Evolutionary conservation across 768 basidiomycete genomes (phyloP).

Genomic region (Daedaleopsis sinensis): DNA sequence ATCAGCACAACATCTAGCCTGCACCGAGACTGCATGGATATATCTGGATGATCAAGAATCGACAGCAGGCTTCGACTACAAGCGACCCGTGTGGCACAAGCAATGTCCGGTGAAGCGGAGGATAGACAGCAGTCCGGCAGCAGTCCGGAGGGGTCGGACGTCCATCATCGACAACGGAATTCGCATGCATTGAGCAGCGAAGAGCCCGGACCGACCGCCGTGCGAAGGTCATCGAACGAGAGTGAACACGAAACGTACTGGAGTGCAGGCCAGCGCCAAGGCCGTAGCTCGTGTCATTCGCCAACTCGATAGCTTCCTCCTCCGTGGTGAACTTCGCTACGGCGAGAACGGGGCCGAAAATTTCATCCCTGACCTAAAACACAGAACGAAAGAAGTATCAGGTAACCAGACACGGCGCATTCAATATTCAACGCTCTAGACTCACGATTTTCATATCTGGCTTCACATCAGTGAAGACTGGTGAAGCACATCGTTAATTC

Average conservation of each 20-base stretch:
- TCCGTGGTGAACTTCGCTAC: slow-evolving; percentile 86
- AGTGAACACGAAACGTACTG: slow-evolving; percentile 47
- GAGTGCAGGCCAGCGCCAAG: slow-evolving; percentile 92
- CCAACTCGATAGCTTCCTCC: slow-evolving; percentile 80
- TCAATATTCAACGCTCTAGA: not conserved
- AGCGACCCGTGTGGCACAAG: not conserved
- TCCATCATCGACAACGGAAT: too few species aligned
- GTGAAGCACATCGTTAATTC: slow-evolving; percentile 1
- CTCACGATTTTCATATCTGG: slow-evolving; percentile 86
- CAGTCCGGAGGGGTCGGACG: too few species aligned
- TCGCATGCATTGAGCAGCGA: not conserved
- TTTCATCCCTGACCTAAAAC: slow-evolving; percentile 48
- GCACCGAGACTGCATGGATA: not conserved
- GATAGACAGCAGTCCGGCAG: too few species aligned
- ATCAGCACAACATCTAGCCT: slow-evolving; percentile 2
- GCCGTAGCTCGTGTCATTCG: slow-evolving; percentile 90
- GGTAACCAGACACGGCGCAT: not conserved
- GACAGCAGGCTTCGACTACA: not conserved
- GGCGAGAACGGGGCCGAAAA: slow-evolving; percentile 92
- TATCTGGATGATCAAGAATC: not conserved
- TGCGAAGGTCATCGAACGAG: not conserved
- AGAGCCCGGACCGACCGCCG: slow-evolving; percentile 4
- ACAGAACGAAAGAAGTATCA: not conserved
- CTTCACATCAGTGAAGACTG: slow-evolving; percentile 83
- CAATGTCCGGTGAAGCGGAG: too few species aligned